These are phyloP conservation scores for Ophiocordyceps robertsii DNA, from an alignment of 2,329 filamentous ascomycete species.

Conservation along the genomic window DNA sequence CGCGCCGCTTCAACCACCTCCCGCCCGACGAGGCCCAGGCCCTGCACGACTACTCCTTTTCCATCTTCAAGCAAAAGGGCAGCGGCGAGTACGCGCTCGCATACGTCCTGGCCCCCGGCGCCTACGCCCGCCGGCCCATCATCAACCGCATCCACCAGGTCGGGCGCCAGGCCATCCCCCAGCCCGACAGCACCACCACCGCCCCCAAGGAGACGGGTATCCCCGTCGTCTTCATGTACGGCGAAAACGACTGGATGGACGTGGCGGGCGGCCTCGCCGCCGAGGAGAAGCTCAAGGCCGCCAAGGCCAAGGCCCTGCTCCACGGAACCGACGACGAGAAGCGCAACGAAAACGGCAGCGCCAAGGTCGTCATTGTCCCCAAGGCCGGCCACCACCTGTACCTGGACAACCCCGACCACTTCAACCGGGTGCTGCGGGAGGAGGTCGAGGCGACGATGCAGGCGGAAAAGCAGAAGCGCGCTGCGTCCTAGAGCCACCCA, in stretches of 20 bases:
- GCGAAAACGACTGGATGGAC: conserved; percentile 99
- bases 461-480: conserved; percentile 13
- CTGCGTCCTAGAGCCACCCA: not conserved
- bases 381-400: conserved; percentile 48
- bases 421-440: conserved; percentile 37
- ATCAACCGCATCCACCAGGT: conserved; percentile 80
- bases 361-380: conserved; percentile 66
- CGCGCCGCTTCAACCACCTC: conserved; percentile 79
- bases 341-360: conserved; percentile 60
- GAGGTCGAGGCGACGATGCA: conserved; percentile 38
- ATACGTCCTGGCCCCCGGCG: conserved; percentile 86
- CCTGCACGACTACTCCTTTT: conserved; percentile 88
- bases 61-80: conserved; percentile 81
- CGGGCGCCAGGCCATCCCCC: conserved; percentile 51
- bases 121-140: conserved; percentile 76
- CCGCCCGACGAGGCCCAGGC: conserved; percentile 67
- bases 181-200: conserved; percentile 4
- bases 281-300: conserved; percentile 62
- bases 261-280: conserved; percentile 71
- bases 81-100: conserved; percentile 88
- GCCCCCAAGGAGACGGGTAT: conserved; percentile 45
- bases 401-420: conserved; percentile 44
- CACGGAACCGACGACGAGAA: conserved; percentile 55
- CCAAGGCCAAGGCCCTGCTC: conserved; percentile 44
- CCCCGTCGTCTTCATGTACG: conserved; percentile 88